phyloP scores from a whole-genome alignment of 2,329 filamentous ascomycete genomes.

The Arthrinium phaeospermum region DNA sequence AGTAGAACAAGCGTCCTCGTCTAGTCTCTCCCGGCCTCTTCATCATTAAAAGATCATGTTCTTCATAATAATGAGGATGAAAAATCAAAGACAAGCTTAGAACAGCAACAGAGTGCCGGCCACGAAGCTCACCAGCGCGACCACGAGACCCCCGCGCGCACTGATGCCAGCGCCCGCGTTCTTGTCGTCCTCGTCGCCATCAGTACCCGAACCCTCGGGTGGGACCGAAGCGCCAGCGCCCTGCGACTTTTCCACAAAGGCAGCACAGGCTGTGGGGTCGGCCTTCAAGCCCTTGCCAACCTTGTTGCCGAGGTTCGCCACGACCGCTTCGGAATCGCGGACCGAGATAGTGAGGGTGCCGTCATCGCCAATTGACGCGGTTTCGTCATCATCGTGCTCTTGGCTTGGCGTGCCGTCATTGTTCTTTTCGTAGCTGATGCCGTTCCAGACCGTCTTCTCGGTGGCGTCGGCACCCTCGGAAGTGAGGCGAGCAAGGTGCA shows the following conservation, averaged over 20 bases:
- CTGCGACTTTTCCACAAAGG: constrained; percentile 1
- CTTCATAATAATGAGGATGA: background rate
- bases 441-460: constrained; percentile 51
- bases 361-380: constrained; percentile 38
- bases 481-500: constrained; percentile 55
- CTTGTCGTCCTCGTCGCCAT: background rate
- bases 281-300: constrained; percentile 23
- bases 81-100: background rate
- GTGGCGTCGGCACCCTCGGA: constrained; percentile 50
- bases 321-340: constrained; percentile 52
- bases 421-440: constrained; percentile 50
- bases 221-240: background rate
- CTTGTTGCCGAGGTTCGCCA: constrained; percentile 47
- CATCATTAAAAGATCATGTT: background rate
- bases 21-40: background rate
- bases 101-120: constrained; percentile 14
- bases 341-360: constrained; percentile 42
- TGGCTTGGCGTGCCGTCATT: constrained; percentile 45
- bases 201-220: background rate
- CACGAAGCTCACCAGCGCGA: constrained; percentile 5
- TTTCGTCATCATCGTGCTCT: constrained; percentile 40
- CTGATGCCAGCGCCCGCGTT: background rate
- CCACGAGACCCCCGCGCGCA: background rate
- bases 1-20: background rate
- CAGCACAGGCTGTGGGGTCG: constrained; percentile 21